phyloP scores from a whole-genome alignment of 345 rosid species.

The Anacardium occidentale region DNA sequence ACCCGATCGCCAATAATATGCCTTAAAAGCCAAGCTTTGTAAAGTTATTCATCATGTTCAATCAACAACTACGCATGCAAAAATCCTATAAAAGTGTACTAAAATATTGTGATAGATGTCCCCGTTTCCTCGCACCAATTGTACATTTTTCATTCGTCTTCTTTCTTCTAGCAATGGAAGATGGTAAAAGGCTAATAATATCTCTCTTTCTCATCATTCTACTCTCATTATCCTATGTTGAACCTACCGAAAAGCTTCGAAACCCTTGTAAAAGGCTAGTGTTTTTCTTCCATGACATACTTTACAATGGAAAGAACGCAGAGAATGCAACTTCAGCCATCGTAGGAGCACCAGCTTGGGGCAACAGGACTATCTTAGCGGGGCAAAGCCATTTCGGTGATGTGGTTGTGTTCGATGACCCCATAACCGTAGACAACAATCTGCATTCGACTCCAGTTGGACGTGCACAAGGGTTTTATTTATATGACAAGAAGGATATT shows the following conservation, averaged over 20 bases:
- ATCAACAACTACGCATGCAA: not conserved
- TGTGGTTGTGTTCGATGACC: slow-evolving; percentile 49
- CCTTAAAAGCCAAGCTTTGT: slow-evolving; percentile 15
- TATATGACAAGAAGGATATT: slow-evolving; percentile 43
- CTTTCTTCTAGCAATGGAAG: slow-evolving; percentile 1
- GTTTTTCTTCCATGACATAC: slow-evolving; percentile 48
- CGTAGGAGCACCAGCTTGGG: slow-evolving; percentile 40
- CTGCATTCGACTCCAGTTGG: slow-evolving; percentile 45
- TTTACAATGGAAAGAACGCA: slow-evolving; percentile 49
- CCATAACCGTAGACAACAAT: slow-evolving; percentile 50
- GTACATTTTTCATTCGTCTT: not conserved
- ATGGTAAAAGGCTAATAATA: not conserved
- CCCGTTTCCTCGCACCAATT: not conserved
- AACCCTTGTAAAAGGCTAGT: slow-evolving; percentile 40
- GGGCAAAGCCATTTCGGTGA: slow-evolving; percentile 41
- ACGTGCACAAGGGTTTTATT: slow-evolving; percentile 50
- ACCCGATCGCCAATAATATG: not conserved
- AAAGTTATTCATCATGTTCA: not conserved
- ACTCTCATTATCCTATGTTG: not conserved
- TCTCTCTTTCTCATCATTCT: slow-evolving; percentile 8
- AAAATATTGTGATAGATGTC: not conserved
- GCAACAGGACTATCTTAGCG: slow-evolving; percentile 36
- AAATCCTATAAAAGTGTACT: not conserved
- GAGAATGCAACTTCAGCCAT: slow-evolving; percentile 48
- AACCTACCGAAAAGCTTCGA: not conserved